Evolutionary conservation across 2,329 filamentous ascomycete species (phyloP).

Genomic region (Dissoconium aciculare): DNA sequence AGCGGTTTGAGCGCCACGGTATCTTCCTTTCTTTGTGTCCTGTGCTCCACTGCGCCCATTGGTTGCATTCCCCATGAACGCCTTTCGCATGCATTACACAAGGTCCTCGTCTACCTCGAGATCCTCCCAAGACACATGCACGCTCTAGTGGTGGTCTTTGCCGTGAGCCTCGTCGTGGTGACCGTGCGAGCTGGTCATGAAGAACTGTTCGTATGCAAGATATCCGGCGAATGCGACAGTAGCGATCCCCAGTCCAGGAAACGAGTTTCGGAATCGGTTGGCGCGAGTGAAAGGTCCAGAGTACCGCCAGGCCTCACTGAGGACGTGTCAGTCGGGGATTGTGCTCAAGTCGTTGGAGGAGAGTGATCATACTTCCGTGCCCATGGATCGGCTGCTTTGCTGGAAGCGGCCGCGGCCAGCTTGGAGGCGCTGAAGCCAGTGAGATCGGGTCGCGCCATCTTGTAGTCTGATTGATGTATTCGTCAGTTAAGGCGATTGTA

Average conservation of each 20-base stretch:
- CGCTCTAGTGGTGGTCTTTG: constrained; percentile 13
- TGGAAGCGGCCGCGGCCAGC: constrained; percentile 56
- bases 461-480: constrained; percentile 9
- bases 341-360: background rate
- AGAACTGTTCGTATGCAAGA: constrained; percentile 77
- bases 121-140: no score
- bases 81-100: no score
- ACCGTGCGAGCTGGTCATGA: constrained; percentile 51
- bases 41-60: no score
- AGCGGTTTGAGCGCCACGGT: no score
- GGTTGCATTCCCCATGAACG: no score
- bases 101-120: no score
- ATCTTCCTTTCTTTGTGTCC: no score
- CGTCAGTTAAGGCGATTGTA: no score
- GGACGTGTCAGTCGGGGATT: constrained; percentile 5
- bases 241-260: constrained; percentile 86
- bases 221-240: constrained; percentile 83
- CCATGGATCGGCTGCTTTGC: constrained; percentile 47
- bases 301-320: constrained; percentile 90
- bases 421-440: constrained; percentile 85
- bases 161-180: constrained; percentile 14
- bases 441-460: constrained; percentile 46
- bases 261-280: constrained; percentile 74
- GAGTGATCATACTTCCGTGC: constrained; percentile 23
- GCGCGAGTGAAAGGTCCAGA: constrained; percentile 71